Conservation (phyloP, 2,329 filamentous ascomycete species). For the Botrytis porri region DNA sequence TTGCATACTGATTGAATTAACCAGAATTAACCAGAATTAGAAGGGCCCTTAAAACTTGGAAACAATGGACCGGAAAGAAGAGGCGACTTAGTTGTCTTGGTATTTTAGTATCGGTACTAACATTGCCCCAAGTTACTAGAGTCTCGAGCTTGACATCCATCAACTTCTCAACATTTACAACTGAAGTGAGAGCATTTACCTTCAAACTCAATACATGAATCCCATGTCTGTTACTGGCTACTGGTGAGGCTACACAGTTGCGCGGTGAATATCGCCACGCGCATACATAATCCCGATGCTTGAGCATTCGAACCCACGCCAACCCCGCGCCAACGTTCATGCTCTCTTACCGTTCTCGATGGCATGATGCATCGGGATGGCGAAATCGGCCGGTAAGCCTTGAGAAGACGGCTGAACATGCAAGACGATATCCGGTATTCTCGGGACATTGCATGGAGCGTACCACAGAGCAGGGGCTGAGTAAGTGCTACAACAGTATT, state of each 20-base stretch:
- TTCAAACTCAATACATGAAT: not conserved
- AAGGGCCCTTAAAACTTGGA: not conserved
- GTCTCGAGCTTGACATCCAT: not conserved
- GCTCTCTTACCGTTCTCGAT: not conserved
- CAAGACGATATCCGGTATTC: not conserved
- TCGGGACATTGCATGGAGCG: constrained; percentile 3
- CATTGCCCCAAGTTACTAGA: not conserved
- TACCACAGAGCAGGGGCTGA: not conserved
- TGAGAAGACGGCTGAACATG: not conserved
- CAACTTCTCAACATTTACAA: not conserved
- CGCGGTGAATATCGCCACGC: not conserved
- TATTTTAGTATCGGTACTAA: not conserved
- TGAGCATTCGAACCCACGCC: not conserved
- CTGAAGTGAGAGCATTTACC: not conserved
- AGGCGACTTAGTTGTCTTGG: not conserved
- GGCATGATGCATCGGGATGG: not conserved
- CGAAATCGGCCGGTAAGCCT: not conserved
- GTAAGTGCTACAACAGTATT: not conserved
- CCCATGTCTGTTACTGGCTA: not conserved
- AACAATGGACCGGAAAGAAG: not conserved
- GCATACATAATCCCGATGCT: not conserved
- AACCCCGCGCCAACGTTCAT: not conserved
- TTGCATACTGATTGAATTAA: not conserved
- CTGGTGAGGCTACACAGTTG: not conserved
- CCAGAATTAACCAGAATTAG: too few relatives aligned